These are phyloP conservation scores for Tylopilus subfusipes DNA, from an alignment of 768 basidiomycete genomes.

Conservation along the genomic window DNA sequence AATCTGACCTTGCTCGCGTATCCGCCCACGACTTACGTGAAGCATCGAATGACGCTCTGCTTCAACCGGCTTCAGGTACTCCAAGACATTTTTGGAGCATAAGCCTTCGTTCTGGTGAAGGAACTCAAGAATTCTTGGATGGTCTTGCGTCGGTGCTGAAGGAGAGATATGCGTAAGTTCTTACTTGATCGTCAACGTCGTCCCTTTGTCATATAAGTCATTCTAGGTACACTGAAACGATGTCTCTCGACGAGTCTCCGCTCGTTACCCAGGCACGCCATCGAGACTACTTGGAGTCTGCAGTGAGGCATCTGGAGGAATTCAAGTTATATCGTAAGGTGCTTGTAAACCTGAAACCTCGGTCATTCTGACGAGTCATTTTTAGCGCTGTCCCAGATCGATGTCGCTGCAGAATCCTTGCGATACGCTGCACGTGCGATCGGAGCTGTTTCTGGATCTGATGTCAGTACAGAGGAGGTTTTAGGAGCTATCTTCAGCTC, in stretches of 20 bases:
- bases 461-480: conserved; percentile 78
- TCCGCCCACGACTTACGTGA: conserved; percentile 4
- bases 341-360: neutral
- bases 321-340: conserved; percentile 30
- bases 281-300: conserved; percentile 68
- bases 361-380: conserved; percentile 1
- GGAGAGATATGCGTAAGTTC: conserved; percentile 25
- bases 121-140: conserved; percentile 56
- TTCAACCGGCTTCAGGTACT: neutral
- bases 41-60: conserved; percentile 21
- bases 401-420: conserved; percentile 82
- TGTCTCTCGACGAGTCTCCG: conserved; percentile 36
- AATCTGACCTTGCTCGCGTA: conserved; percentile 53
- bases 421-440: conserved; percentile 81
- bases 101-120: conserved; percentile 59
- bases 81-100: conserved; percentile 46
- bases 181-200: neutral
- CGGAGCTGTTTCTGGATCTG: conserved; percentile 74
- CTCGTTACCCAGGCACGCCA: conserved; percentile 80
- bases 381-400: conserved; percentile 64
- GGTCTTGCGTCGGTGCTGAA: conserved; percentile 50
- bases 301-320: conserved; percentile 39
- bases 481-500: conserved; percentile 78
- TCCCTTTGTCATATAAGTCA: neutral
- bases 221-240: conserved; percentile 18